These are phyloP conservation scores for Microdochium nivale DNA, from an alignment of 2,329 filamentous ascomycete genomes.

Conservation along the genomic window DNA sequence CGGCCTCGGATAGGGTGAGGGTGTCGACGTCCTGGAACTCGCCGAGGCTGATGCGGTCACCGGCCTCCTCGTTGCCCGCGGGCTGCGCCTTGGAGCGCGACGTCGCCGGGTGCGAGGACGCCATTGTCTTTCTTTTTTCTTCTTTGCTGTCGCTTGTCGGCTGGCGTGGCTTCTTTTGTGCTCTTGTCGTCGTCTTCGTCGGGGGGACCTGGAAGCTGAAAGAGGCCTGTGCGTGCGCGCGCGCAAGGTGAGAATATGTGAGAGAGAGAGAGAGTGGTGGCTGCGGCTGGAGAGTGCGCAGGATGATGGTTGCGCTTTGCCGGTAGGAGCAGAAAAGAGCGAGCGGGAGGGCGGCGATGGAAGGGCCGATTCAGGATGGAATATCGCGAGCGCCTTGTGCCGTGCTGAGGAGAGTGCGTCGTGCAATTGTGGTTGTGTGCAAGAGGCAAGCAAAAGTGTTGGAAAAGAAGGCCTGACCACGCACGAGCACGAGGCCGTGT, in stretches of 20 bases:
- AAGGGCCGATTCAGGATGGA: no score
- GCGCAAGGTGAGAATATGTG: not conserved
- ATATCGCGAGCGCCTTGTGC: no score
- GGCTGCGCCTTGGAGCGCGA: constrained; percentile 61
- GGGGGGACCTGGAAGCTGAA: not conserved
- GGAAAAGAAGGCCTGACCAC: no score
- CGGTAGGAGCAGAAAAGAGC: no score
- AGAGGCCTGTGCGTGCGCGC: constrained; percentile 4
- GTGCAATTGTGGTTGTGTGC: no score
- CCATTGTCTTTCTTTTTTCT: constrained; percentile 1
- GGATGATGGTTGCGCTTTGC: no score
- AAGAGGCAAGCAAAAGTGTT: no score
- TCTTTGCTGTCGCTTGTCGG: not conserved
- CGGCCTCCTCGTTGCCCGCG: constrained; percentile 81
- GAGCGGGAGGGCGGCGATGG: no score
- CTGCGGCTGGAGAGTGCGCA: no score
- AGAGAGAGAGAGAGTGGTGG: not conserved
- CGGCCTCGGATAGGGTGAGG: constrained; percentile 84
- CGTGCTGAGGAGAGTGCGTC: no score
- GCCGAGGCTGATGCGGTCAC: constrained; percentile 72
- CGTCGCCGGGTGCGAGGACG: constrained; percentile 35
- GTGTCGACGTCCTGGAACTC: constrained; percentile 91
- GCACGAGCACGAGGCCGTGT: no score
- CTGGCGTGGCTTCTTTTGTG: not conserved
- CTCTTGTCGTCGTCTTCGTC: not conserved